phyloP scores from a whole-genome alignment of 305 asterid species.

The Rubia peregrina region DNA sequence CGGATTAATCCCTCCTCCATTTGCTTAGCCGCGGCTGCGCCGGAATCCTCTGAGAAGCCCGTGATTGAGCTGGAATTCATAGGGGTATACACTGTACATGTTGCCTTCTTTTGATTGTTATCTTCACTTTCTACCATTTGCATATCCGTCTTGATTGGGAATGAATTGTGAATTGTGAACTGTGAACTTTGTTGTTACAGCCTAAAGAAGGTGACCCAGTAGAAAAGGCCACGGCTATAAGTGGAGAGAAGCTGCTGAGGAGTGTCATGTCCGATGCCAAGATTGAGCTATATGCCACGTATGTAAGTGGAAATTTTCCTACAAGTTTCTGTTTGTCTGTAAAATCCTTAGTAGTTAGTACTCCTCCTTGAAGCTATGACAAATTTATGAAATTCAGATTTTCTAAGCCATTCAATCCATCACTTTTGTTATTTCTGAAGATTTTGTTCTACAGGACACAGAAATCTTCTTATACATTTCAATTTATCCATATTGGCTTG shows the following conservation, averaged over 20 bases:
- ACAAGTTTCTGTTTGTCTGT: too few species aligned
- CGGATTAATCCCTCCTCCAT: slow-evolving; percentile 21
- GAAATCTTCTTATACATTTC: too few species aligned
- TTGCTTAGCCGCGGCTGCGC: slow-evolving; percentile 35
- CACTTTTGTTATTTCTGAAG: too few species aligned
- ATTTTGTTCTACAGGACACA: too few species aligned
- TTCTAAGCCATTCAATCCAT: too few species aligned
- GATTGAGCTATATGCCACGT: slow-evolving; percentile 71
- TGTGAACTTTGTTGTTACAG: slow-evolving; percentile 24
- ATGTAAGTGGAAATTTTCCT: slow-evolving; percentile 38
- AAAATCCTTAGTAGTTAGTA: too few species aligned
- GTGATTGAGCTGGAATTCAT: slow-evolving; percentile 69
- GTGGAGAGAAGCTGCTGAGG: slow-evolving; percentile 85
- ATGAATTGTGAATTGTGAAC: not conserved
- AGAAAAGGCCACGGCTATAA: slow-evolving; percentile 50
- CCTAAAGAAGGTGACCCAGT: slow-evolving; percentile 64
- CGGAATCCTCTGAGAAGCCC: slow-evolving; percentile 40
- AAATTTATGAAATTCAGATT: too few species aligned
- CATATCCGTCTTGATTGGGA: not conserved
- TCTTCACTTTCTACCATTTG: not conserved
- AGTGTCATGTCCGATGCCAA: slow-evolving; percentile 76
- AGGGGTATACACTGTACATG: slow-evolving; percentile 31
- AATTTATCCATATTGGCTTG: too few species aligned
- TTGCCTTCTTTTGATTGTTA: too few species aligned
- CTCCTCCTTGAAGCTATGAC: too few species aligned